Percentiles rank a stretch among this genome's conserved stretches.
Evolutionary conservation across 805 yeast genomes (phyloP).

Genomic region (Metschnikowia koreensis): DNA sequence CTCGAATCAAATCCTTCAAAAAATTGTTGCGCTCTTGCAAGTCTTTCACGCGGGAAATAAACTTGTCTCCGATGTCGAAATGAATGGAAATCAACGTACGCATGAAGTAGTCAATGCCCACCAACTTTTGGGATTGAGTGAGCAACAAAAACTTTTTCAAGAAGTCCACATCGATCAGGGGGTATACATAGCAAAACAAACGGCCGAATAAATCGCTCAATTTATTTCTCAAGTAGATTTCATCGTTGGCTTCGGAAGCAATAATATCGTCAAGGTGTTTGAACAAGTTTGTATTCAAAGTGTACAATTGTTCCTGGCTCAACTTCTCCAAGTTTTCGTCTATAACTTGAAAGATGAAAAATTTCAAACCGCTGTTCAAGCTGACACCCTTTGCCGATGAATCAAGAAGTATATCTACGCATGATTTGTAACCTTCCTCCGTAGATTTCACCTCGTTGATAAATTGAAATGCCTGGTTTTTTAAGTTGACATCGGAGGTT

Average conservation of each 20-base stretch:
- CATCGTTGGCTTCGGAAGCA: conserved; percentile 22
- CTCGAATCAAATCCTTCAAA: conserved; percentile 81
- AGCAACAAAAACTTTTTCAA: conserved; percentile 30
- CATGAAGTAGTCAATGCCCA: conserved; percentile 61
- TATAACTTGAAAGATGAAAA: conserved; percentile 68
- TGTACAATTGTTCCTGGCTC: conserved; percentile 43
- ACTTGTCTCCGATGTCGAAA: conserved; percentile 89
- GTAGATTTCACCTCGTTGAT: conserved; percentile 53
- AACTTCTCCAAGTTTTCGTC: conserved; percentile 52
- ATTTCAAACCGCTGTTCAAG: conserved; percentile 55
- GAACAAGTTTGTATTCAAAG: conserved; percentile 49
- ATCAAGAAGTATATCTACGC: conserved; percentile 46
- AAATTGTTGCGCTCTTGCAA: conserved; percentile 62
- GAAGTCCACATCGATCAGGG: conserved; percentile 31
- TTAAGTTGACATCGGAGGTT: conserved; percentile 54
- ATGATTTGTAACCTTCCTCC: conserved; percentile 54
- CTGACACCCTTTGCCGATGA: conserved; percentile 14
- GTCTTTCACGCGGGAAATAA: conserved; percentile 67
- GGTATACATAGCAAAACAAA: conserved; percentile 36
- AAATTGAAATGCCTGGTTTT: conserved; percentile 47
- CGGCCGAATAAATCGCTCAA: conserved; percentile 34
- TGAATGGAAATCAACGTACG: conserved; percentile 76
- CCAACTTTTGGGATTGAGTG: conserved; percentile 18
- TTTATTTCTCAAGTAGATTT: conserved; percentile 36
- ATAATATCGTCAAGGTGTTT: conserved; percentile 35